Evolutionary conservation across 345 rosid species (phyloP).

Genomic region (Aquilaria yunnanensis): DNA sequence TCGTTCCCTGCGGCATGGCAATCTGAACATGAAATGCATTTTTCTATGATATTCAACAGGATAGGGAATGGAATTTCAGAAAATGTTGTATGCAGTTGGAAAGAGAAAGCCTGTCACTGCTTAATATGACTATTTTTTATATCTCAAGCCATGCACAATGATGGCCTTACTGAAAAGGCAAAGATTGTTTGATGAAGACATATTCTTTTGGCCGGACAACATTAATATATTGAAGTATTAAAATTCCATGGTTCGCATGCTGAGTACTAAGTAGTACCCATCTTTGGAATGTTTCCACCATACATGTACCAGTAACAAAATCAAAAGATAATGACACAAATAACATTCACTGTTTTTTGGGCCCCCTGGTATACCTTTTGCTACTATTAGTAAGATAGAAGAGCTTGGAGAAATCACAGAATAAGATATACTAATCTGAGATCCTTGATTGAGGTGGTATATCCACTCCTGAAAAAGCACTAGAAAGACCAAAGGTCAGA

Average conservation of each 20-base stretch:
- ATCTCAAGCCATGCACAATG: not conserved
- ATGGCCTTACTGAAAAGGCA: not conserved
- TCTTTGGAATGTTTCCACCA: too few species aligned
- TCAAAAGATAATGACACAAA: not conserved
- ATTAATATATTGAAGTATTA: not conserved
- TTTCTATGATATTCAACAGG: too few species aligned
- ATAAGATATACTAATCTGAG: slow-evolving; percentile 68
- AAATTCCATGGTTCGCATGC: slow-evolving; percentile 1
- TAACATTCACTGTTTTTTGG: not conserved
- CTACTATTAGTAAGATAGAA: slow-evolving; percentile 65
- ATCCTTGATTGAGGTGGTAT: slow-evolving; percentile 67
- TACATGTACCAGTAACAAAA: too few species aligned
- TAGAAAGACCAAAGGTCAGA: slow-evolving; percentile 2
- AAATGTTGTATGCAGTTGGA: not conserved
- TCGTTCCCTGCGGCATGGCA: slow-evolving; percentile 60
- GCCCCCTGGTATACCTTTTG: slow-evolving; percentile 54
- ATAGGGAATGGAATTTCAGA: not conserved
- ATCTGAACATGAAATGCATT: slow-evolving; percentile 14
- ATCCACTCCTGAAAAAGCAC: slow-evolving; percentile 57
- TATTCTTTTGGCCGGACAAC: not conserved
- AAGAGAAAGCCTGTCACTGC: not conserved
- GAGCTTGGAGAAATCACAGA: slow-evolving; percentile 46
- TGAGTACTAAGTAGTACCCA: not conserved
- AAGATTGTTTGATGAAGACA: too few species aligned
- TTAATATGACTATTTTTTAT: not conserved